Base-by-base conservation (phyloP, 2,329 filamentous ascomycete genomes). In the Alternaria infectoria region DNA sequence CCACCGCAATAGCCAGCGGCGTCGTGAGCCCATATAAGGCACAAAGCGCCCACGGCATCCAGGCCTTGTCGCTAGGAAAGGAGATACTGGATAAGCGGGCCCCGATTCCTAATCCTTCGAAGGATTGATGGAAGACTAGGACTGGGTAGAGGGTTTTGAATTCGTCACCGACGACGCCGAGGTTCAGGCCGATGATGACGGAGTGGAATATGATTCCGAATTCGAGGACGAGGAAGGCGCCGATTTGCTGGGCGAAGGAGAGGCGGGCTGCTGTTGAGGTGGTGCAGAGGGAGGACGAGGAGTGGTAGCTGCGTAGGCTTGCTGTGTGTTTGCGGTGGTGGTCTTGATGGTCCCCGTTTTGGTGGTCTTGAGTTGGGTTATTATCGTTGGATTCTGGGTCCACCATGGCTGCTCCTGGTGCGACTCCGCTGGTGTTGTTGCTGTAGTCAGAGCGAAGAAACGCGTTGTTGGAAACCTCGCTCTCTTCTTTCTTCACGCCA, bases 31-130 rank as follows among this genome's bases (percentile, higher is more conserved):
- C 52, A 8, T 61, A 61, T 1, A 61, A 28, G 5, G 45, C 45
- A 6, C 58, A 61, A 19, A 61, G 45, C 6, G 58, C 58, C 52
- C 45, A 61, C 4, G 52, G 58, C 58, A 61, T 51, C 58, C 58
- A 57, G 10, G 17, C 5, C 12, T 51, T 57, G 32, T 4, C 10
- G 15, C 25, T 4, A 2, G 52, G 58, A 10, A 61, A 61, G 0
- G 32, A 6, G 6, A 61, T 61, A 5, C 30, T 57, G 6, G 58
- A 61, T 8, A 61, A 23, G 6, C 58, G 58, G 8, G 58, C 58
- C 6, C 58, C 58, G 7, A 61, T 57, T 0, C 58, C 52, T 5
- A 61, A 6, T 2, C 58, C 58, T 25, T 61, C 58, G 13, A 61
- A 61, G 15, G 52, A 61, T 13, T 61, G 58, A 12, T 61, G 58